Evolutionary conservation across 2,329 filamentous ascomycete genomes (phyloP), one percentile per base, ranked within the genome.

Genomic region (Colletotrichum graminicola): DNA sequence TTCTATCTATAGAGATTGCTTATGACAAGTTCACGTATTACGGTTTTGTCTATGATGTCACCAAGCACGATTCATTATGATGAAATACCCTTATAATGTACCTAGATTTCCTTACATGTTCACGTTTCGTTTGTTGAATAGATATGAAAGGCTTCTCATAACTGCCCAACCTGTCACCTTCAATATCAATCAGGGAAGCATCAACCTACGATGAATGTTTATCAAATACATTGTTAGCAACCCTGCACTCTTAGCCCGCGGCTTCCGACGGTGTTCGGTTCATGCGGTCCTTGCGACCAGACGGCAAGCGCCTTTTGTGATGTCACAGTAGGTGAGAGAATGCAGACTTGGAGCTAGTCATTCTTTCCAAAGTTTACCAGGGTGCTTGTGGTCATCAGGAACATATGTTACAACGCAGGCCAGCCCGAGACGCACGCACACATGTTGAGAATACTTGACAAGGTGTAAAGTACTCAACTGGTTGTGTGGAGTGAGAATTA

Each of bases 41-140:
- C 59, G 61, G 47, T 62, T 52, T 67, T 60, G 45, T 62, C 45
- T 52, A 62, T 59, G 68, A 67, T 63, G 64, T 62, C 45, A 63
- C 59, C 55, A 21, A 62, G 52, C 34, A 71, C 59, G 68, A 67
- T 71, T 60, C 57, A 67, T 52, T 67, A 71, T 57, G 68, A 71
- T 41, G 51, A 65, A 63, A 71, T 71, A 71, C 68, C 68, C 68
- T 51, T 67, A 62, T 65, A 71, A 62, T 71, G 63, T 71, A 34
- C 52, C 57, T 67, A 71, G 68, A 62, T 71, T 29, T 59, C 51
- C 62, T 67, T 49, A 11, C 8, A 11, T 36, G 10, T 49, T 23
- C 18, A 23, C 7, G 5, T 61, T 21, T 61, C 41, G 11, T 49
- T 61, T 61, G 57, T 61, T 34, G 2, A 36, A 61, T 47, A 29